Evolutionary conservation across 306 rosid species (phyloP).

Genomic region (Quercus mongolica): DNA sequence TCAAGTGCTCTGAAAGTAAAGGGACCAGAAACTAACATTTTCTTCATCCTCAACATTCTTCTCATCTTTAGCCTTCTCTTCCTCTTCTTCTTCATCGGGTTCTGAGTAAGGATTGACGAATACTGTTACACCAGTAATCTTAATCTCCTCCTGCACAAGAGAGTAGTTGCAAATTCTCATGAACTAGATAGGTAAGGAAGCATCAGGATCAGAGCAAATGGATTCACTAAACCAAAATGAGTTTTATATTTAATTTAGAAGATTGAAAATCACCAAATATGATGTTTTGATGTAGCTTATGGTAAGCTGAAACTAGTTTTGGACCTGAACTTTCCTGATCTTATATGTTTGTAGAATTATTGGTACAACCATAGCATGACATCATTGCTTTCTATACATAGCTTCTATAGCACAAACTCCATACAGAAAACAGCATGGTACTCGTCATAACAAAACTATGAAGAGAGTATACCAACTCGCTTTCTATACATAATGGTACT

Average conservation of each 20-base stretch:
- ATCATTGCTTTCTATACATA: not conserved
- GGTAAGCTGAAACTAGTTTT: not conserved
- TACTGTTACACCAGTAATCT: slow-evolving; percentile 67
- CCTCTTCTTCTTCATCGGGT: slow-evolving; percentile 82
- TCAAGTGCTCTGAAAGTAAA: slow-evolving; percentile 1
- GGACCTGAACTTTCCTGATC: not conserved
- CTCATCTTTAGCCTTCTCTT: slow-evolving; percentile 51
- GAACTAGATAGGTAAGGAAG: not conserved
- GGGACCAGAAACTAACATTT: slow-evolving; percentile 50
- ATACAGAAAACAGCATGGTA: not conserved
- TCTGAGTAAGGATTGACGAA: slow-evolving; percentile 90
- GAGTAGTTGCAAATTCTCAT: not conserved
- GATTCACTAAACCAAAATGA: slow-evolving; percentile 17
- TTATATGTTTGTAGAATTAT: not conserved
- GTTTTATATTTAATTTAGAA: slow-evolving; percentile 10
- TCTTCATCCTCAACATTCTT: slow-evolving; percentile 74
- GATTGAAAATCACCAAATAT: slow-evolving; percentile 4
- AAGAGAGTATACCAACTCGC: not conserved
- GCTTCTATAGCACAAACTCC: not conserved
- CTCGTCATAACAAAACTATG: not conserved
- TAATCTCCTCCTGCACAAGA: slow-evolving; percentile 81
- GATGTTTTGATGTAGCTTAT: not conserved
- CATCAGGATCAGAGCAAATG: slow-evolving; percentile 12
- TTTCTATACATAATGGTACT: not conserved
- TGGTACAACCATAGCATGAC: not conserved